Evolutionary conservation across 108 stramenopile genomes (phyloP).

Genomic region (Pseudonitzschia delicatissima): DNA sequence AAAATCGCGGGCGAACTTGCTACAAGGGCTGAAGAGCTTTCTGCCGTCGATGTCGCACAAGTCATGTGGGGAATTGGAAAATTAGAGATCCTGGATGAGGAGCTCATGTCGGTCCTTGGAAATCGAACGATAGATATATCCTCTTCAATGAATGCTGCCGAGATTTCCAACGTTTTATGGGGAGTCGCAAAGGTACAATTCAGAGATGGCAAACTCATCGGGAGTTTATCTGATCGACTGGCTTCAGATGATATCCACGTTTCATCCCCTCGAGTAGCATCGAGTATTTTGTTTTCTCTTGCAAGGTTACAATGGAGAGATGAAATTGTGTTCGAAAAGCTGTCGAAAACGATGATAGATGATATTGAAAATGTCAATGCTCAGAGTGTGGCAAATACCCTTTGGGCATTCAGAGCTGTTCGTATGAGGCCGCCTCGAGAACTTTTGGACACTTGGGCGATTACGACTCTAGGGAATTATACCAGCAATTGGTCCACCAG

Average conservation of each 20-base stretch:
- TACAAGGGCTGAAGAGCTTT: slow-evolving; percentile 34
- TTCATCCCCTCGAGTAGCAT: slow-evolving; percentile 51
- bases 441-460: slow-evolving; percentile 59
- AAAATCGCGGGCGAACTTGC: slow-evolving; percentile 33
- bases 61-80: slow-evolving; percentile 63
- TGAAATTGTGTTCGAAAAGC: slow-evolving; percentile 39
- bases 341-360: slow-evolving; percentile 42
- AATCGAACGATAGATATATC: slow-evolving; percentile 28
- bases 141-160: slow-evolving; percentile 39
- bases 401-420: slow-evolving; percentile 61
- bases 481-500: background rate
- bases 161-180: slow-evolving; percentile 65
- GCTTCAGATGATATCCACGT: slow-evolving; percentile 12
- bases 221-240: slow-evolving; percentile 28
- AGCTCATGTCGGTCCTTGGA: slow-evolving; percentile 16
- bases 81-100: slow-evolving; percentile 31
- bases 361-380: slow-evolving; percentile 48
- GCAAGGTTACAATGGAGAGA: slow-evolving; percentile 53
- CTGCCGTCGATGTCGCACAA: slow-evolving; percentile 59
- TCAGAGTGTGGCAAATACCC: slow-evolving; percentile 61
- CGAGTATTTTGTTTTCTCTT: slow-evolving; percentile 54
- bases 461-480: slow-evolving; percentile 39
- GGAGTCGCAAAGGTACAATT: slow-evolving; percentile 50
- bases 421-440: slow-evolving; percentile 40
- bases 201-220: slow-evolving; percentile 31